A percentile compares a stretch with the other conserved stretches of the same genome.
phyloP scores from a whole-genome alignment of 768 basidiomycete genomes.

The Candolleomyces aberdarensis region DNA sequence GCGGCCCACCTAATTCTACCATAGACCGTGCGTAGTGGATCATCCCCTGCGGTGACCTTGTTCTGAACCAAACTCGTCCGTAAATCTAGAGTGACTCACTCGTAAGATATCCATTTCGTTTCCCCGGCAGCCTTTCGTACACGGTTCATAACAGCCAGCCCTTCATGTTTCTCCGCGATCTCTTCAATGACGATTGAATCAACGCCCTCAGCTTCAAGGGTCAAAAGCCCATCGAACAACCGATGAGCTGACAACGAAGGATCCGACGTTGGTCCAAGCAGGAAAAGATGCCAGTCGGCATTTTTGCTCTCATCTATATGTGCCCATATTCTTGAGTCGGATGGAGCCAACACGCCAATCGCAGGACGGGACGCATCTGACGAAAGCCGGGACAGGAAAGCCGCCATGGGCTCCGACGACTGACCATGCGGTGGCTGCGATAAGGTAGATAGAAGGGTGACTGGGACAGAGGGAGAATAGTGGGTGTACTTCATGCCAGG shows the following conservation, averaged over 20 bases:
- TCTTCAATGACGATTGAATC: conserved; percentile 86
- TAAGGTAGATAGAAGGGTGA: conserved; percentile 63
- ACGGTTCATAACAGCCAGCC: conserved; percentile 93
- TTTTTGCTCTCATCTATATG: conserved; percentile 26
- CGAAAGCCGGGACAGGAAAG: conserved; percentile 43
- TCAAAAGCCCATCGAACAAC: conserved; percentile 84
- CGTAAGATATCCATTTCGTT: conserved; percentile 25
- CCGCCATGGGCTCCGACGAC: conserved; percentile 24
- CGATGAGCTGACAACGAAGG: conserved; percentile 72
- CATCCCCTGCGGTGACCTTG: neutral
- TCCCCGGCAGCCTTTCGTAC: conserved; percentile 86
- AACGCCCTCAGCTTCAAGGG: conserved; percentile 72
- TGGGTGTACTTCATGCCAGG: conserved; percentile 99
- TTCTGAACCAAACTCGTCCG: neutral
- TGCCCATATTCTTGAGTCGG: conserved; percentile 49
- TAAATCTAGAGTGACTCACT: neutral
- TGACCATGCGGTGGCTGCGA: conserved; percentile 37
- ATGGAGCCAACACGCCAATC: conserved; percentile 68
- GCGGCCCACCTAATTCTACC: no score
- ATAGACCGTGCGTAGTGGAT: neutral
- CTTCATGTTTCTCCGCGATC: conserved; percentile 74
- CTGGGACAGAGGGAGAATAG: conserved; percentile 89
- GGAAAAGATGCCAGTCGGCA: conserved; percentile 56
- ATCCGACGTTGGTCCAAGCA: conserved; percentile 48
- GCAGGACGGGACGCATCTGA: conserved; percentile 30